Evolutionary conservation across 1,284 basidiomycete species (phyloP).

Genomic region (Garcileccinum viscosum): DNA sequence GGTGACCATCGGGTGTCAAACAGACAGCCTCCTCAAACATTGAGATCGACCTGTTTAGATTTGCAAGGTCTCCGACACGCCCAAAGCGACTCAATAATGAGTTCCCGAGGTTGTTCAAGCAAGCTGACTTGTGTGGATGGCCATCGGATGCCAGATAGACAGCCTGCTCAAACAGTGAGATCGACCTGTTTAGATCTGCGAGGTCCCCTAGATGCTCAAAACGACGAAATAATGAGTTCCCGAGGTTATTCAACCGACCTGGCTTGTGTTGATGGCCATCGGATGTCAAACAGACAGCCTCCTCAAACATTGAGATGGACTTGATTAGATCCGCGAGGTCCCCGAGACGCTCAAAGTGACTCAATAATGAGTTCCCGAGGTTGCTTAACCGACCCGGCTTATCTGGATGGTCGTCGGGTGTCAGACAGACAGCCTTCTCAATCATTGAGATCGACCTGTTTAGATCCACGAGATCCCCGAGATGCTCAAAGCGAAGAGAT

Average conservation of each 20-base stretch:
- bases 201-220: too few relatives aligned
- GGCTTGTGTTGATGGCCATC: background rate
- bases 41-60: background rate
- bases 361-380: background rate
- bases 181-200: too few relatives aligned
- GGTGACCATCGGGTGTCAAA: background rate
- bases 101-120: too few relatives aligned
- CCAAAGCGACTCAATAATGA: background rate
- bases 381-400: background rate
- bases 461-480: too few relatives aligned
- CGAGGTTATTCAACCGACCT: background rate
- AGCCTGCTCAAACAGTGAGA: background rate
- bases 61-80: background rate
- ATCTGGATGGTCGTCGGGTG: background rate
- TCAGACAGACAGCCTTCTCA: too few relatives aligned
- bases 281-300: background rate
- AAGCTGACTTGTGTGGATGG: background rate
- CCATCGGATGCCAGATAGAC: background rate
- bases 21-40: background rate
- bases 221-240: background rate
- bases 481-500: too few relatives aligned
- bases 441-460: too few relatives aligned
- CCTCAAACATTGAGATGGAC: background rate
- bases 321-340: background rate
- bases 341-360: background rate